Conservation (phyloP, 176 grass and related monocot genomes). For the Paspalum notatum region DNA sequence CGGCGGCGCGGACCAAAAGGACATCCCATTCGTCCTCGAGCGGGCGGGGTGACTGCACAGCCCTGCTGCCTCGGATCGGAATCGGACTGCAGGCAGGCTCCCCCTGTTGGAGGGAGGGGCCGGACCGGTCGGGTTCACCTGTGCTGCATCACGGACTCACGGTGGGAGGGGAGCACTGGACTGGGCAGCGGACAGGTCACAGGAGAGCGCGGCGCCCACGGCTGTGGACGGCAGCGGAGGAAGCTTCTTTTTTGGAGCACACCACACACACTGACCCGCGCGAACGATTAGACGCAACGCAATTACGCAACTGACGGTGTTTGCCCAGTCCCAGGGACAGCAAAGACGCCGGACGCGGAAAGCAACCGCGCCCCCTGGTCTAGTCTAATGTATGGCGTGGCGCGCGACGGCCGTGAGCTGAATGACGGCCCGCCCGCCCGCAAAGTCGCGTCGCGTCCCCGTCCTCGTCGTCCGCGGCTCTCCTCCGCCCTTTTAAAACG, state of each 20-base stretch:
- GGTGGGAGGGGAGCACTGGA: background rate
- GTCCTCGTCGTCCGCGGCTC: too few relatives aligned
- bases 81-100: too few relatives aligned
- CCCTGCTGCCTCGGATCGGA: too few relatives aligned
- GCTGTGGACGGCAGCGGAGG: background rate
- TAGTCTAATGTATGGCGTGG: background rate
- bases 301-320: background rate
- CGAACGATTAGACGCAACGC: background rate
- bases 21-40: background rate
- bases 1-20: conserved; percentile 41
- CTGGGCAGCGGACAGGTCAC: background rate
- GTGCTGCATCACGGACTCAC: too few relatives aligned
- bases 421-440: too few relatives aligned
- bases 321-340: background rate
- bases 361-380: conserved; percentile 16
- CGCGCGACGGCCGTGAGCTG: conserved; percentile 39
- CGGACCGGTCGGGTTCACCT: too few relatives aligned
- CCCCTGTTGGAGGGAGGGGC: too few relatives aligned
- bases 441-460: background rate
- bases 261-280: background rate
- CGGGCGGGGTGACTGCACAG: too few relatives aligned
- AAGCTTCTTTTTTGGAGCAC: conserved; percentile 60
- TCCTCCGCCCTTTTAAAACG: conserved; percentile 18
- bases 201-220: background rate
- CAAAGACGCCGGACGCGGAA: background rate